Base-by-base conservation (phyloP, 2,329 filamentous ascomycete species). In the Cytospora chrysosperma region DNA sequence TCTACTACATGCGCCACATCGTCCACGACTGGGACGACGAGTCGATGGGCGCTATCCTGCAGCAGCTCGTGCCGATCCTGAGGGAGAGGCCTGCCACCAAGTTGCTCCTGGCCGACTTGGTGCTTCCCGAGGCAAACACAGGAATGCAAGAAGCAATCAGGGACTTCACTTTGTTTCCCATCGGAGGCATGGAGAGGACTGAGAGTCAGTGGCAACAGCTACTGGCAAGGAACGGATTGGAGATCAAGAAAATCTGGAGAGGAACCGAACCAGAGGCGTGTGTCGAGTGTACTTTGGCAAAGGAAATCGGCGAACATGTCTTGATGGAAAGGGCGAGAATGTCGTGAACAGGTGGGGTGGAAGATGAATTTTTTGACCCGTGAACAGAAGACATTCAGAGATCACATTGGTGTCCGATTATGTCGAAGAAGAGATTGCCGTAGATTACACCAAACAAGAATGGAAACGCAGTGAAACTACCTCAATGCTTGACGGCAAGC, bases 401-500 rank as follows among this genome's bases (percentile, higher is more conserved):
- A 15, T 34, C 13, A 34, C 32, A 34, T 12, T 3, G 13, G 13
- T 5, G 10, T 34, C 32, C 13, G 10, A 34, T 34, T 15, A 10
- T 34, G 9, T 12, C 32, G 13, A 12, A 12, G 32, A 15, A 34
- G 32, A 10, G 13, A 34, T n/a, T n/a, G 32, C 13, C 32, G 8
- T 34, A 30, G 28, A 9, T 30, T 5, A 30, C 4, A 30, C 28
- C 28, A 30, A 30, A 30, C 9, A 30, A 4, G 9, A 30, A 34
- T 34, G 10, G 13, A 34, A 15, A 34, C 13, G 9, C 28, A 30
- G 9, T 30, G 28, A 30, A 49, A 24, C 9, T 17, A 19, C 0
- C 19, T 61, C 37, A 61, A 30, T 21, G 12, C n/a, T 73, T 68
- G 26, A 73, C 72, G 60, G 73, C 75, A 1, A 75, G 59, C 26